phyloP scores from a whole-genome alignment of 495 filamentous ascomycete species.

The Penicillium fimorum region DNA sequence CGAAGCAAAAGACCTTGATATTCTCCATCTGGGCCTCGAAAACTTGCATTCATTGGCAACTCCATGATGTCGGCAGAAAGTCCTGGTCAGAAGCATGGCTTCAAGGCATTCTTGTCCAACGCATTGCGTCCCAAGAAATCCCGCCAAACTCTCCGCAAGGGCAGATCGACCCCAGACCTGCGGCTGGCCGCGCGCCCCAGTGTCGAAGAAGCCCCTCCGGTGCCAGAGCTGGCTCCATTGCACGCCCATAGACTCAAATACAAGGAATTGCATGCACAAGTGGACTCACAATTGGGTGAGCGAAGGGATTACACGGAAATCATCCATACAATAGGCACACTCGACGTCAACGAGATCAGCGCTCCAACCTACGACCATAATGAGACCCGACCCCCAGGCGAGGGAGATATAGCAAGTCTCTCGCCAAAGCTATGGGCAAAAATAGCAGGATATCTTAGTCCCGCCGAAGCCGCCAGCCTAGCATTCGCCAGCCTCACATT shows the following conservation, averaged over 20 bases:
- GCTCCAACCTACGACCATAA: constrained; percentile 18
- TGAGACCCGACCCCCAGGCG: constrained; percentile 38
- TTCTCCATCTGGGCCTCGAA: constrained; percentile 2
- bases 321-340: constrained; percentile 45
- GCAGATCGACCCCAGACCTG: constrained; percentile 34
- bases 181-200: constrained; percentile 27
- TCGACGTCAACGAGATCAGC: constrained; percentile 32
- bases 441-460: constrained; percentile 41
- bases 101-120: constrained; percentile 36
- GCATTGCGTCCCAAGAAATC: constrained; percentile 47
- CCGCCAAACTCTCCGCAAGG: constrained; percentile 46
- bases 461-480: constrained; percentile 46
- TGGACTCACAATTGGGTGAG: constrained; percentile 51
- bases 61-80: constrained; percentile 38
- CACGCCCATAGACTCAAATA: constrained; percentile 44
- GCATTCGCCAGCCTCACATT: constrained; percentile 48
- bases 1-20: constrained; percentile 3
- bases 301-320: constrained; percentile 47
- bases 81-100: constrained; percentile 34
- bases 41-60: background rate
- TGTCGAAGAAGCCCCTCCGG: constrained; percentile 33
- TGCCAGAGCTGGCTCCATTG: constrained; percentile 40
- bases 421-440: constrained; percentile 43
- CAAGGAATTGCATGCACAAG: constrained; percentile 24
- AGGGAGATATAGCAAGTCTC: constrained; percentile 45